phyloP scores from a whole-genome alignment of 768 basidiomycete genomes.

The Tricholoma hemisulphureum region DNA sequence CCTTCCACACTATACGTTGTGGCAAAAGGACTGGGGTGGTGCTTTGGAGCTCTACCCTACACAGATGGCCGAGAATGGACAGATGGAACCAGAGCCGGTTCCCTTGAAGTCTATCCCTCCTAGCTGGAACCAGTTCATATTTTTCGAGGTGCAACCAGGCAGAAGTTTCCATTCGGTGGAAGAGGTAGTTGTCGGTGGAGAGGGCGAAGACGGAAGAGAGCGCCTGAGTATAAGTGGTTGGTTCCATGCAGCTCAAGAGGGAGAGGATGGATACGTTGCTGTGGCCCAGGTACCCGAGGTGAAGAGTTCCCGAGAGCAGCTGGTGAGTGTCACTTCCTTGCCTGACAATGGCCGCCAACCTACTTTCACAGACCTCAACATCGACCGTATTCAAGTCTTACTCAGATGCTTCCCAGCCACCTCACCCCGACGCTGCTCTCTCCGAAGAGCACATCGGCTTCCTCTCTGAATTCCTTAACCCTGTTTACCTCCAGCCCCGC shows the following conservation, averaged over 20 bases:
- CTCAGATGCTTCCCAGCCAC: constrained; percentile 44
- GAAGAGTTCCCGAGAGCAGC: constrained; percentile 88
- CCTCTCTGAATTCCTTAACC: constrained; percentile 83
- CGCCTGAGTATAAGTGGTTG: constrained; percentile 92
- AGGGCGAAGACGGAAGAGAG: constrained; percentile 62
- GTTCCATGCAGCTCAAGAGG: constrained; percentile 92
- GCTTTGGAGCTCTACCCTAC: constrained; percentile 92
- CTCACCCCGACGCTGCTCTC: constrained; percentile 51
- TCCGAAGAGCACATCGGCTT: constrained; percentile 62
- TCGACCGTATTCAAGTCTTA: constrained; percentile 60
- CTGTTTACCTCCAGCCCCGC: constrained; percentile 81
- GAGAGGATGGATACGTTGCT: constrained; percentile 80
- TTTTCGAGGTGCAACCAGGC: constrained; percentile 93
- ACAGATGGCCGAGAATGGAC: constrained; percentile 53
- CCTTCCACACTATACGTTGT: constrained; percentile 64
- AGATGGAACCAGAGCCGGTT: constrained; percentile 63
- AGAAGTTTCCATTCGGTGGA: constrained; percentile 95
- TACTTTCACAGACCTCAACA: constrained; percentile 50
- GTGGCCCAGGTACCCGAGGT: constrained; percentile 43
- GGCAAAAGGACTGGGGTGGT: constrained; percentile 91
- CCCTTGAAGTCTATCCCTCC: constrained; percentile 72
- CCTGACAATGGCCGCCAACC: constrained; percentile 9
- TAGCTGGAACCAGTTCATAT: constrained; percentile 86
- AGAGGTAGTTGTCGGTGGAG: constrained; percentile 85
- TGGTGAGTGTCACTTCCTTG: constrained; percentile 54